Evolutionary conservation across 139 green algal species (phyloP).

Genomic region (Astrephomene gubernaculifera): DNA sequence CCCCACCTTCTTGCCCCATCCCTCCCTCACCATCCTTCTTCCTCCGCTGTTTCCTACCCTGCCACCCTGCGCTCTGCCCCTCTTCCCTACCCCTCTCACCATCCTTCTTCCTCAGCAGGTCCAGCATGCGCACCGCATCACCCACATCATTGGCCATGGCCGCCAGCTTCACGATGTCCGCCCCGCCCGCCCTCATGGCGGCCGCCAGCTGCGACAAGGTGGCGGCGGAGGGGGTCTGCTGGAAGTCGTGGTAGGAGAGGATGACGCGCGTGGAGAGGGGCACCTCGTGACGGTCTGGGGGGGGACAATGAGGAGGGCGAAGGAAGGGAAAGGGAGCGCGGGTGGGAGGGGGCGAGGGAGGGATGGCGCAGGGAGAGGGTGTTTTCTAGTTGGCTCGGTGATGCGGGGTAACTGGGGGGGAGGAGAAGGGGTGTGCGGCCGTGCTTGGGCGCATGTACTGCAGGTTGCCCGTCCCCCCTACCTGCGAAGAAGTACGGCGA

Average conservation of each 20-base stretch:
- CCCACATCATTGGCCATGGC: constrained; percentile 88
- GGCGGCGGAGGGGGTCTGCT: constrained; percentile 74
- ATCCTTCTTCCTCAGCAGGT: constrained; percentile 68
- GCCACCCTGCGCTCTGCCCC: neutral
- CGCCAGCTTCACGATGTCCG: constrained; percentile 73
- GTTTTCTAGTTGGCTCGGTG: no score
- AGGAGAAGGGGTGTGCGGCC: neutral
- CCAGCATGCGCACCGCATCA: constrained; percentile 81
- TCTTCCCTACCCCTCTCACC: constrained; percentile 14
- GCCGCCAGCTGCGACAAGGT: constrained; percentile 72
- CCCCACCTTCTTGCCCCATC: no score
- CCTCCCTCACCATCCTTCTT: no score
- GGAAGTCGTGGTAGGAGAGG: constrained; percentile 95
- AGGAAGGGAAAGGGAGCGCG: neutral
- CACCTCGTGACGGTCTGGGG: constrained; percentile 52
- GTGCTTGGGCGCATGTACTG: no score
- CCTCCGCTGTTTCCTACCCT: no score
- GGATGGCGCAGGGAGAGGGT: neutral
- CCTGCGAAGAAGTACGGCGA: constrained; percentile 80
- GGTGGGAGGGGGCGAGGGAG: neutral
- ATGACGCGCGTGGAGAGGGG: constrained; percentile 85
- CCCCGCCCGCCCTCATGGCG: constrained; percentile 16
- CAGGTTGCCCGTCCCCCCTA: no score
- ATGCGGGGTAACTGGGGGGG: no score
- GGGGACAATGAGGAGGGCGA: no score